Percentiles rank a stretch among this genome's conserved stretches.
Conservation (phyloP, 2,329 filamentous ascomycete genomes). For the Xenoacremonium recifei region DNA sequence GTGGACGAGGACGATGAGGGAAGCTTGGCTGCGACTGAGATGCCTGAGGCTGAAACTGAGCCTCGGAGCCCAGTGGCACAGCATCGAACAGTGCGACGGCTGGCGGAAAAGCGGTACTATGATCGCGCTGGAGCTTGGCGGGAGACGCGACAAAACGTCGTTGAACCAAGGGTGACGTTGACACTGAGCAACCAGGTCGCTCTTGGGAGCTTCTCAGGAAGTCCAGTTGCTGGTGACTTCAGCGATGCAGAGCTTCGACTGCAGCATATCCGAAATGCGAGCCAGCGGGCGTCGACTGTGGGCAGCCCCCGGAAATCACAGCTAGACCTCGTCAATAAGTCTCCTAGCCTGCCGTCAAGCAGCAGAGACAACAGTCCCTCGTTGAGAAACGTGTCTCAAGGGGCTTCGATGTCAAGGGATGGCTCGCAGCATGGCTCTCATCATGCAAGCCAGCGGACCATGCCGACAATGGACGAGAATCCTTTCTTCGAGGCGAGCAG, state of each 20-base stretch:
- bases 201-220: constrained; percentile 10
- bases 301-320: neutral
- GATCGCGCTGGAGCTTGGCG: constrained; percentile 16
- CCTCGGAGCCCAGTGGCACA: no score
- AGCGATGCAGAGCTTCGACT: constrained; percentile 6
- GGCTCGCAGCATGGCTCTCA: neutral
- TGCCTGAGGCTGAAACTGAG: neutral
- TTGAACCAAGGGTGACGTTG: constrained; percentile 15
- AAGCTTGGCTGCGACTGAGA: neutral
- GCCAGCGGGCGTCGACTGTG: constrained; percentile 2
- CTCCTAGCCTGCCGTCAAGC: no score
- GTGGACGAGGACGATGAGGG: constrained; percentile 3
- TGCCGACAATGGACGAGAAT: constrained; percentile 11
- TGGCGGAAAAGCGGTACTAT: constrained; percentile 4
- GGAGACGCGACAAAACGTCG: constrained; percentile 9
- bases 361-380: no score
- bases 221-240: neutral
- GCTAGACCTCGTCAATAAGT: no score
- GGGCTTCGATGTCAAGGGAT: neutral
- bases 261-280: constrained; percentile 3
- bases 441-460: neutral
- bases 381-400: no score
- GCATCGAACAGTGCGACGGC: constrained; percentile 6
- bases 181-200: constrained; percentile 14
- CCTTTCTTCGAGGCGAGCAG: constrained; percentile 14